Conservation (phyloP, 75 land plant species). For the Selaginella moellendorffii region DNA sequence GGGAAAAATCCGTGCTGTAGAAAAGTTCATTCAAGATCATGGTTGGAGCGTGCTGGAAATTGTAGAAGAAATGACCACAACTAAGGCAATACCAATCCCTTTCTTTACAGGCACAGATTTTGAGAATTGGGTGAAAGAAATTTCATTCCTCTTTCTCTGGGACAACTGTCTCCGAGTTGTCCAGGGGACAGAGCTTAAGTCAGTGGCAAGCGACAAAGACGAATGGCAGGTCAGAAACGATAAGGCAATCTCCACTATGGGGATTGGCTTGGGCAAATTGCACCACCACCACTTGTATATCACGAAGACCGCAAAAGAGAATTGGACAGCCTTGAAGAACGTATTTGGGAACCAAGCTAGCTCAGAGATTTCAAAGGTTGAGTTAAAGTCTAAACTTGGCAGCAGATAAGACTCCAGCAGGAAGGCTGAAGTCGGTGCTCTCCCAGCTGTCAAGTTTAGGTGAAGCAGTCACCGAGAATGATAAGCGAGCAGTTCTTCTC, state of each 20-base stretch:
- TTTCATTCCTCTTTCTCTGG: background rate
- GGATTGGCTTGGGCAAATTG: background rate
- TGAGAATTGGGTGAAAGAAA: background rate
- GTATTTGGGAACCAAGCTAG: background rate
- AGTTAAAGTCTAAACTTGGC: background rate
- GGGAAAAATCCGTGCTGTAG: background rate
- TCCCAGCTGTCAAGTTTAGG: background rate
- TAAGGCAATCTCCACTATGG: background rate
- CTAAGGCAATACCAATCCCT: background rate
- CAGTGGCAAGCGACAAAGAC: background rate
- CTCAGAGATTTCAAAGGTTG: background rate
- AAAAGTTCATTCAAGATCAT: background rate
- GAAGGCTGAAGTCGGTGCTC: background rate
- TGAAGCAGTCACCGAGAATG: background rate
- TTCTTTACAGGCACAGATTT: background rate
- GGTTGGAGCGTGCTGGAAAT: background rate
- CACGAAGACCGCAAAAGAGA: background rate
- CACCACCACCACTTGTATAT: background rate
- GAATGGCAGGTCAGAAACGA: background rate
- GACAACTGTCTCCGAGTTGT: background rate
- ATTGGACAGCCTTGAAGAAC: background rate
- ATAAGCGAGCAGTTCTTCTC: background rate
- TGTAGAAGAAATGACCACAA: background rate
- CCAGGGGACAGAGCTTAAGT: background rate
- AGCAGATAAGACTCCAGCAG: background rate